Conservation (phyloP, 2,329 filamentous ascomycete genomes). For the Cadophora luteo-olivacea region DNA sequence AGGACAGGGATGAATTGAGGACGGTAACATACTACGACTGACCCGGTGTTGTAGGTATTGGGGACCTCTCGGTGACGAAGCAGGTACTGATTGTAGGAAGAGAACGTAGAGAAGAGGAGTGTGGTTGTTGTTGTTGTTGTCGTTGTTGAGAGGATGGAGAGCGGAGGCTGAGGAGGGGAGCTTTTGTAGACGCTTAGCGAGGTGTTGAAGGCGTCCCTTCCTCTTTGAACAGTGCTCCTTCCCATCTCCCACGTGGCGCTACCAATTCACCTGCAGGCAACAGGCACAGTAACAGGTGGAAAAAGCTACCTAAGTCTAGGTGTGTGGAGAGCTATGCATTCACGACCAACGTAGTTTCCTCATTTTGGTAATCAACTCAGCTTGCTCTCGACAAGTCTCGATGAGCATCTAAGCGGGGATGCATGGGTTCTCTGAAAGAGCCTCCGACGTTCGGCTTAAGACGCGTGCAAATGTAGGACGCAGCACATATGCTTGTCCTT, state of each 20-base stretch:
- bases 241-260: not conserved
- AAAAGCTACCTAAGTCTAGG: no score
- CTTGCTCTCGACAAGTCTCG: no score
- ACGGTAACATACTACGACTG: not conserved
- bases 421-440: no score
- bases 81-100: not conserved
- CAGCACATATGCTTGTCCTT: no score
- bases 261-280: not conserved
- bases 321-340: no score
- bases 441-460: no score
- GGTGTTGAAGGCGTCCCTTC: not conserved
- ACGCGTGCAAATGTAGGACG: no score
- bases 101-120: not conserved
- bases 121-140: conserved; percentile 1
- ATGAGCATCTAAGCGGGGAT: not conserved
- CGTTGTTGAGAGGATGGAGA: not conserved
- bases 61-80: not conserved
- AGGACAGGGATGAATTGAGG: not conserved
- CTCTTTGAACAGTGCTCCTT: not conserved
- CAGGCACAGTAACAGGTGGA: no score
- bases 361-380: no score
- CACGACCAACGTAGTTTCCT: no score
- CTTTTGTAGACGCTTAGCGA: conserved; percentile 8
- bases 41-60: not conserved
- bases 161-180: not conserved